These are phyloP conservation scores for Canavalia ensiformis DNA, from an alignment of 306 rosid genomes.

Conservation along the genomic window DNA sequence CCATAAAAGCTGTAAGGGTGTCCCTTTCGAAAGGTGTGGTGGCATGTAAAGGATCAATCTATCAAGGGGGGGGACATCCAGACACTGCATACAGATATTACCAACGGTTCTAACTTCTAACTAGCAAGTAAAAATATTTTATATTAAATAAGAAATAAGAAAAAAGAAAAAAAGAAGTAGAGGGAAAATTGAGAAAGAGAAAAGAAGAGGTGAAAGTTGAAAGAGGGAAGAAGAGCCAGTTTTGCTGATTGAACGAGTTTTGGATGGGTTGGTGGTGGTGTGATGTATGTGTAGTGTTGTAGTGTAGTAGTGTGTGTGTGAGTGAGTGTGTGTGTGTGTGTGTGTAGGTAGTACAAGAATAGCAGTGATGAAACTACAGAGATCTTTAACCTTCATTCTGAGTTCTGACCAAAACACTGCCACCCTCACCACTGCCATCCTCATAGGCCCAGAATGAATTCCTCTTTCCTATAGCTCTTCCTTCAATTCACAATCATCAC, in stretches of 20 bases:
- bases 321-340: too few relatives aligned
- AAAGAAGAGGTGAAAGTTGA: background rate
- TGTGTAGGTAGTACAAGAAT: constrained; percentile 42
- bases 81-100: constrained; percentile 5
- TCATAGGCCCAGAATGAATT: constrained; percentile 40
- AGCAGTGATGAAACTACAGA: constrained; percentile 63
- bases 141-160: background rate
- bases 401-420: constrained; percentile 65
- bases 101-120: constrained; percentile 47
- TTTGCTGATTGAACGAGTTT: constrained; percentile 37
- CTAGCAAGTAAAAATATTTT: constrained; percentile 47
- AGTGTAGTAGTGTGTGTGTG: too few relatives aligned
- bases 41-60: constrained; percentile 45
- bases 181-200: background rate
- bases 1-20: constrained; percentile 45
- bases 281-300: background rate
- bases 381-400: constrained; percentile 58
- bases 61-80: constrained; percentile 43
- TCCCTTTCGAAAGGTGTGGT: constrained; percentile 59
- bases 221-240: constrained; percentile 14
- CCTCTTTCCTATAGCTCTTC: constrained; percentile 45
- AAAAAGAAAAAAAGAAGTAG: background rate
- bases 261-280: constrained; percentile 34
- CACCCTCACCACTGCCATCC: constrained; percentile 52
- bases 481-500: too few relatives aligned